phyloP scores from a whole-genome alignment of 768 basidiomycete species.

The Psilocybe sp. region DNA sequence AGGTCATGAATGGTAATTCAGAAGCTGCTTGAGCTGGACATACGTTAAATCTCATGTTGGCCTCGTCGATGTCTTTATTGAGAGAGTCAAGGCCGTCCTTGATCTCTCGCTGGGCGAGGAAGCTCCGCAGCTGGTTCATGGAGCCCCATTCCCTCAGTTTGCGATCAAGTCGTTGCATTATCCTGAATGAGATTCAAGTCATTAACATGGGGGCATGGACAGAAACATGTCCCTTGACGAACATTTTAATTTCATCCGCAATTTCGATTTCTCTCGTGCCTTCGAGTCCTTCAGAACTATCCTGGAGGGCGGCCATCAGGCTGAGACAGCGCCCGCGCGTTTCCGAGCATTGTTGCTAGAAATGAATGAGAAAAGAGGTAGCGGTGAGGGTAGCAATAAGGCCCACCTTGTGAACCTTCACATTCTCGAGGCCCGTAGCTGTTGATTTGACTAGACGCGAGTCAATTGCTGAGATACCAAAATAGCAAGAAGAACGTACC shows the following conservation, averaged over 20 bases:
- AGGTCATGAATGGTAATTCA: not conserved
- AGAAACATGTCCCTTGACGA: constrained; percentile 8
- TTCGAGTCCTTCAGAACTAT: constrained; percentile 29
- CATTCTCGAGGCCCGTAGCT: constrained; percentile 28
- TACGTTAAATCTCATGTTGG: constrained; percentile 35
- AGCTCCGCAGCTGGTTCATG: constrained; percentile 32
- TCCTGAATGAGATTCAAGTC: constrained; percentile 14
- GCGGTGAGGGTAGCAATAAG: not conserved
- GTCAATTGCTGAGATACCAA: too few relatives aligned
- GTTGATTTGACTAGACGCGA: constrained; percentile 23
- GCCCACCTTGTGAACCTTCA: constrained; percentile 37
- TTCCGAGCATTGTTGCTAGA: constrained; percentile 36
- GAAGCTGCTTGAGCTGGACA: constrained; percentile 2
- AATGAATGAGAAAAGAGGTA: not conserved
- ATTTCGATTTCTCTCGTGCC: constrained; percentile 24
- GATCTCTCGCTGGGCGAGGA: constrained; percentile 37
- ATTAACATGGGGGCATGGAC: not conserved
- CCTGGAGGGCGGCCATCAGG: constrained; percentile 30
- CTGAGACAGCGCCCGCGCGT: constrained; percentile 28
- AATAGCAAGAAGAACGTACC: too few relatives aligned
- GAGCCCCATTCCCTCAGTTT: constrained; percentile 35
- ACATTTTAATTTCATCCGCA: constrained; percentile 35
- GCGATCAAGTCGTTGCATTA: constrained; percentile 25
- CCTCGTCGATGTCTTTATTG: constrained; percentile 33
- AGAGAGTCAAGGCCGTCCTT: constrained; percentile 36